These are phyloP conservation scores for Gracilaria vermiculophylla DNA, from an alignment of 23 red algal genomes.

Conservation along the genomic window DNA sequence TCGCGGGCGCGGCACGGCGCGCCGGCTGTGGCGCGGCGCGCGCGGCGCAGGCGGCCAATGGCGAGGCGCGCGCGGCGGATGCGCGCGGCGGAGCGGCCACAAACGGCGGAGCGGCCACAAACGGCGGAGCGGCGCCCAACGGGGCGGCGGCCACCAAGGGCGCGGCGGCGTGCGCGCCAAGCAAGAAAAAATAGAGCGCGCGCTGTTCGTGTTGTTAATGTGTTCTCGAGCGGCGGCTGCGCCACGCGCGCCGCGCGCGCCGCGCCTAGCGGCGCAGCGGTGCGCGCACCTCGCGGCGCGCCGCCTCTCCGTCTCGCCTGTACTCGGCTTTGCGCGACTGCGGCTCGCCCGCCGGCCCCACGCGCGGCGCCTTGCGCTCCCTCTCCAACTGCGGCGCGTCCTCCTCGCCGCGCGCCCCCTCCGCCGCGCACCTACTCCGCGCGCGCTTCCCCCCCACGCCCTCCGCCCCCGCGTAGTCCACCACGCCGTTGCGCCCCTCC, in stretches of 20 bases:
- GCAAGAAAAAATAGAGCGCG: no score
- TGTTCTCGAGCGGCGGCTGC: not conserved
- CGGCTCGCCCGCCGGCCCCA: not conserved
- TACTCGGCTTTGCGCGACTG: not conserved
- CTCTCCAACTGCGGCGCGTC: not conserved
- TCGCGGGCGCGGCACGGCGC: no score
- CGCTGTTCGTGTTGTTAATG: not conserved
- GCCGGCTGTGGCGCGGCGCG: no score
- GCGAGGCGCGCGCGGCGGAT: no score
- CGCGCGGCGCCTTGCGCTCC: not conserved
- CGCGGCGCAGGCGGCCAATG: no score
- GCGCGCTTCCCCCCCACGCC: not conserved
- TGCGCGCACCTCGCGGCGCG: not conserved
- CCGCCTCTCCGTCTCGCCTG: not conserved
- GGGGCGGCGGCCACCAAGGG: no score
- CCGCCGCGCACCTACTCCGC: not conserved
- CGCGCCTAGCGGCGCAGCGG: not conserved
- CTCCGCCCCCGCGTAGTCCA: not conserved
- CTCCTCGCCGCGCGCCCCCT: not conserved
- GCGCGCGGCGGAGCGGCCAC: no score
- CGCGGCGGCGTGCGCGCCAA: no score
- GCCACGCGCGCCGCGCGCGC: no score
- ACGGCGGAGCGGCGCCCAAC: no score
- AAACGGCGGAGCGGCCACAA: no score
- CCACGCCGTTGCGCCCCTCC: not conserved